Evolutionary conservation across 2,329 filamentous ascomycete genomes (phyloP).

Genomic region (Penicillium psychrosexuale): DNA sequence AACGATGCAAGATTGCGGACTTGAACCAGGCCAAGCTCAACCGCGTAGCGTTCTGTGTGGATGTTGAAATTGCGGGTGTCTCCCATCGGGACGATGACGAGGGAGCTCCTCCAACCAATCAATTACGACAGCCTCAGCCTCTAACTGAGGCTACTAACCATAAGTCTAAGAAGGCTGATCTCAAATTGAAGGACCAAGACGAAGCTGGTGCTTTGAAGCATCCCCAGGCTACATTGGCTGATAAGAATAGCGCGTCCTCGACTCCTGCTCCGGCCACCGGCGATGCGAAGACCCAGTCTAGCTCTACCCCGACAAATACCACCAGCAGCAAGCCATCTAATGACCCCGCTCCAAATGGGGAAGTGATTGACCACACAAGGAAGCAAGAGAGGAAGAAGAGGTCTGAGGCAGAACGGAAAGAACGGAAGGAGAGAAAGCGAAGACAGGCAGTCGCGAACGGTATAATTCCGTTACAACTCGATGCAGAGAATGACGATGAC

Average conservation of each 20-base stretch:
- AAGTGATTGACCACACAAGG: slow-evolving; percentile 52
- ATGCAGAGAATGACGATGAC: slow-evolving; percentile 63
- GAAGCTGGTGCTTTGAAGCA: slow-evolving; percentile 73
- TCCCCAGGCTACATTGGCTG: slow-evolving; percentile 53
- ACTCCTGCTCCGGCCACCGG: not conserved
- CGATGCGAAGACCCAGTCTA: slow-evolving; percentile 6
- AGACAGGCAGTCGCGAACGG: slow-evolving; percentile 85
- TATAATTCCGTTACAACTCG: slow-evolving; percentile 77
- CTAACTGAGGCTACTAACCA: slow-evolving; percentile 25
- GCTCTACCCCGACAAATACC: slow-evolving; percentile 4
- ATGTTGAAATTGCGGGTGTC: slow-evolving; percentile 91
- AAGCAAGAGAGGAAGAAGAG: slow-evolving; percentile 97
- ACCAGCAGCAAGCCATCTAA: slow-evolving; percentile 5
- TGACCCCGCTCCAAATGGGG: slow-evolving; percentile 27
- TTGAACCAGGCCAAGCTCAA: slow-evolving; percentile 77
- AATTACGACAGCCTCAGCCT: slow-evolving; percentile 27
- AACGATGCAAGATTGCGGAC: slow-evolving; percentile 75
- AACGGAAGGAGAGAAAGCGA: slow-evolving; percentile 84
- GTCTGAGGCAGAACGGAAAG: slow-evolving; percentile 87
- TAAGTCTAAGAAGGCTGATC: slow-evolving; percentile 44
- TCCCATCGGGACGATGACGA: slow-evolving; percentile 69
- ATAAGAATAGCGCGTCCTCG: slow-evolving; percentile 49
- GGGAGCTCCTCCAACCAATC: slow-evolving; percentile 39
- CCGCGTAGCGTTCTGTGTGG: slow-evolving; percentile 90
- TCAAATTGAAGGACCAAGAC: slow-evolving; percentile 63